Base-by-base conservation (phyloP, 1,284 basidiomycete species). In the Irpex sp. region DNA sequence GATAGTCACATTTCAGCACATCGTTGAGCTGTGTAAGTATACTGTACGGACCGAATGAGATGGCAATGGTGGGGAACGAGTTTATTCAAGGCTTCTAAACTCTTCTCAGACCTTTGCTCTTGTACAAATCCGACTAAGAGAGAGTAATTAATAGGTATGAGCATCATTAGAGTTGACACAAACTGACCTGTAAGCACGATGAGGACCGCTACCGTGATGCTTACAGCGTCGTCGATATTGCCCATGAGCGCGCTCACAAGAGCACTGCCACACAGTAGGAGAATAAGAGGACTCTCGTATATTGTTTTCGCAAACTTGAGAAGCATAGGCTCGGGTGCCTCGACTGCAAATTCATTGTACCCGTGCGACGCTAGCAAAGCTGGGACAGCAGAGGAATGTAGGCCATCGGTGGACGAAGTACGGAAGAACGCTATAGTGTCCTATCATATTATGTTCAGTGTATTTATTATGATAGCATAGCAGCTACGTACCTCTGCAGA, bases 41-140 rank as follows among this genome's bases (percentile, higher is more conserved):
- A 33, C 10, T 58, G 33, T 23, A 67, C 82, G 35, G 70, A 90
- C 83, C 95, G 89, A 56, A 93, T 80, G 60, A 98, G 85, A 72
- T 97, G 93, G 72, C 94, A 97, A 73, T 96, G 94, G 71, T 98
- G 96, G 0, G 96, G 96, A 10, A 97, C 95, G 47, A 97, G 90
- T 75, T 96, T 97, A 78, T 95, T 97, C 35, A 98, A 81, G 0
- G 96, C 94, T 74, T 97, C 94, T 23, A 98, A 80, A 60, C 91
- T 94, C 77, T 98, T 91, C 75, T 98, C 96, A 0, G 95, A 98
- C 48, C 96, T 83, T 65, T 91, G 88, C 76, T 98, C 96, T 74
- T 98, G 96, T 39, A 98, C 87, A 70, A 98, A 98, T 0, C 94
- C 96, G 63, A 98, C 96, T 94, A 69, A 23, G 58, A n/a, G n/a